Evolutionary conservation across 2,329 filamentous ascomycete species (phyloP).

Genomic region (Cladosporium sp.): DNA sequence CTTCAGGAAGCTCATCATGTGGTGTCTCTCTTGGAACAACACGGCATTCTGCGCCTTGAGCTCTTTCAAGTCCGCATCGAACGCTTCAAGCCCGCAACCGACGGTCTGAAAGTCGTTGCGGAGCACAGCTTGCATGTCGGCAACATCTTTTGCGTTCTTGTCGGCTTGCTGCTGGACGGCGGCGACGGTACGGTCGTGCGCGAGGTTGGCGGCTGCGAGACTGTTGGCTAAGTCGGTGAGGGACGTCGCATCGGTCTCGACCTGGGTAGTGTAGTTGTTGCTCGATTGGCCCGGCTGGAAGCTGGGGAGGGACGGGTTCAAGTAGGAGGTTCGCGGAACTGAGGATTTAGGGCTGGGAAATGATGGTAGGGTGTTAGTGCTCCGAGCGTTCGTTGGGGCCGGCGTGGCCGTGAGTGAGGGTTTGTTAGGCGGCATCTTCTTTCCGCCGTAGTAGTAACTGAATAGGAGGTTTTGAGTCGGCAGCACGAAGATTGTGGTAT

Average conservation of each 20-base stretch:
- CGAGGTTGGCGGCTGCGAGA: neutral
- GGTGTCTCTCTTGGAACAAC: neutral
- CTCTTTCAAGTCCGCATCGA: neutral
- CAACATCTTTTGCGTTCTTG: neutral
- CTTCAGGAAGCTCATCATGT: neutral
- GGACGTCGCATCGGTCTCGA: neutral
- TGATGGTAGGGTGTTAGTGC: no score
- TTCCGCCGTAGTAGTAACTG: no score
- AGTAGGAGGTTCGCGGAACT: neutral
- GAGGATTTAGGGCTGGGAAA: neutral
- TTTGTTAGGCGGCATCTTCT: neutral
- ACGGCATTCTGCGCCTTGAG: neutral
- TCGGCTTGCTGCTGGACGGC: neutral
- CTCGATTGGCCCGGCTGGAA: conserved; percentile 6
- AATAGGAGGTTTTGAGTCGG: no score
- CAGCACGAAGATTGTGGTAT: no score
- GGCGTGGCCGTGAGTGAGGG: neutral
- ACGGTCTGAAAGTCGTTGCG: neutral
- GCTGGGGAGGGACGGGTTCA: conserved; percentile 8
- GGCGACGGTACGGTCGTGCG: neutral
- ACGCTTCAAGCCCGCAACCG: neutral
- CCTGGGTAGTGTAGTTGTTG: neutral
- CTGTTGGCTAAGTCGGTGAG: neutral
- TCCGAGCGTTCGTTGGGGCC: no score
- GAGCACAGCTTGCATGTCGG: neutral